Conservation (phyloP, 306 rosid genomes). For the Fragaria iinumae region DNA sequence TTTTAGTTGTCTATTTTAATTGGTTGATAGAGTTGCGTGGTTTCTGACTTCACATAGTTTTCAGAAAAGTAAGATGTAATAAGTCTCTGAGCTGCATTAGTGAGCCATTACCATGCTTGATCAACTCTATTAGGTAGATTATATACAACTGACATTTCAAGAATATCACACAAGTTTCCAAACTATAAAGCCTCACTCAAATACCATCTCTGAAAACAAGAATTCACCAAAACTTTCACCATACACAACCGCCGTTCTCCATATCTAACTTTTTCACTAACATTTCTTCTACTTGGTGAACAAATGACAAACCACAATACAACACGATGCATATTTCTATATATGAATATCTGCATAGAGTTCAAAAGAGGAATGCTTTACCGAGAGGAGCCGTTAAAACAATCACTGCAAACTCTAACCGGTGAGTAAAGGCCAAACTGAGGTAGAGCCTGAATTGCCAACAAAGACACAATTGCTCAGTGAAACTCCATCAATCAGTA, state of each 20-base stretch:
- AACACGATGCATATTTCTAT: not conserved
- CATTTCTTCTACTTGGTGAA: not conserved
- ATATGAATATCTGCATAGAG: not conserved
- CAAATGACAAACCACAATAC: not conserved
- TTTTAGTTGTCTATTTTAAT: not conserved
- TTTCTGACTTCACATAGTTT: not conserved
- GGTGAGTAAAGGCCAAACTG: slow-evolving; percentile 74
- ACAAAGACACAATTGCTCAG: slow-evolving; percentile 18
- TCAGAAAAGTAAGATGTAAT: not conserved
- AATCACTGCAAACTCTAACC: slow-evolving; percentile 87
- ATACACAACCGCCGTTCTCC: not conserved
- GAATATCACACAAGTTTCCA: not conserved
- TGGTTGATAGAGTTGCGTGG: too few species aligned
- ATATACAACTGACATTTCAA: not conserved
- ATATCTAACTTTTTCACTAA: not conserved
- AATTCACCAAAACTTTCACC: not conserved
- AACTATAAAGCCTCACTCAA: not conserved
- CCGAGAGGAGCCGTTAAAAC: slow-evolving; percentile 69
- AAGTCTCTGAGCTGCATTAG: not conserved
- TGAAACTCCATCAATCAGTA: slow-evolving; percentile 22
- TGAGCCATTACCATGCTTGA: not conserved
- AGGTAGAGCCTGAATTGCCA: slow-evolving; percentile 66
- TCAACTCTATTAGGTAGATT: not conserved
- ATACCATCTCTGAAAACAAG: not conserved
- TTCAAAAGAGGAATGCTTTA: slow-evolving; percentile 32